These are phyloP conservation scores for Aspergillus pseudotamarii DNA, from an alignment of 2,329 filamentous ascomycete species.

Conservation along the genomic window DNA sequence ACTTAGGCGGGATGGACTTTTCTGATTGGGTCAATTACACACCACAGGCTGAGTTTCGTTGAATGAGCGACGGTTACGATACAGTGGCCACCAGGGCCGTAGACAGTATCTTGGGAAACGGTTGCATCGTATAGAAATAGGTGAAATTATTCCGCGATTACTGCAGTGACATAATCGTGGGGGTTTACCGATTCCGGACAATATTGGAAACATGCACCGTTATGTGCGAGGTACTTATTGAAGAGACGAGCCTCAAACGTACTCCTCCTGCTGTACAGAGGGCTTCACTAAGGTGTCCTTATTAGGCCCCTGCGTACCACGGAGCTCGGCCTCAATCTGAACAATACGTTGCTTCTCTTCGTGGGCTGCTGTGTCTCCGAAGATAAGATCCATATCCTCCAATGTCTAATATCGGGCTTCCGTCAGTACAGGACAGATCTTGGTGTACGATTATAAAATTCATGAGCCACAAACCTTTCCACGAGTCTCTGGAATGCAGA, in stretches of 20 bases:
- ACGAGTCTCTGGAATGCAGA: constrained; percentile 39
- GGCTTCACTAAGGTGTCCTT: constrained; percentile 26
- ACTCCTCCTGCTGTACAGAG: constrained; percentile 25
- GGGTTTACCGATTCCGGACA: background rate
- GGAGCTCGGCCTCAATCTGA: constrained; percentile 41
- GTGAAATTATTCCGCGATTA: background rate
- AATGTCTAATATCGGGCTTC: constrained; percentile 41
- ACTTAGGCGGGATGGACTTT: constrained; percentile 39
- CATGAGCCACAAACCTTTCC: constrained; percentile 32
- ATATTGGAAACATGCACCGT: too few relatives aligned
- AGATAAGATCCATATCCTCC: constrained; percentile 59
- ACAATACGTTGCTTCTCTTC: constrained; percentile 43
- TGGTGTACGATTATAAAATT: background rate
- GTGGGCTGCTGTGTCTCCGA: constrained; percentile 42
- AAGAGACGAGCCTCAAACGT: constrained; percentile 1
- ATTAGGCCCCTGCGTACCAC: constrained; percentile 27
- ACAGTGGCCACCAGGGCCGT: background rate
- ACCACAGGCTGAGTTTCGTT: constrained; percentile 24
- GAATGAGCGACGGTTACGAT: background rate
- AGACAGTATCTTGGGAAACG: background rate
- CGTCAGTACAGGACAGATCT: background rate
- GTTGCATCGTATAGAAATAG: background rate
- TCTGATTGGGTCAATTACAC: constrained; percentile 45
- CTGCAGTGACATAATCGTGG: background rate
- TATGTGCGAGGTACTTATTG: background rate